Percentiles rank a stretch among this genome's conserved stretches.
Conservation (phyloP, 2,329 filamentous ascomycete genomes). For the Cercospora sp. region DNA sequence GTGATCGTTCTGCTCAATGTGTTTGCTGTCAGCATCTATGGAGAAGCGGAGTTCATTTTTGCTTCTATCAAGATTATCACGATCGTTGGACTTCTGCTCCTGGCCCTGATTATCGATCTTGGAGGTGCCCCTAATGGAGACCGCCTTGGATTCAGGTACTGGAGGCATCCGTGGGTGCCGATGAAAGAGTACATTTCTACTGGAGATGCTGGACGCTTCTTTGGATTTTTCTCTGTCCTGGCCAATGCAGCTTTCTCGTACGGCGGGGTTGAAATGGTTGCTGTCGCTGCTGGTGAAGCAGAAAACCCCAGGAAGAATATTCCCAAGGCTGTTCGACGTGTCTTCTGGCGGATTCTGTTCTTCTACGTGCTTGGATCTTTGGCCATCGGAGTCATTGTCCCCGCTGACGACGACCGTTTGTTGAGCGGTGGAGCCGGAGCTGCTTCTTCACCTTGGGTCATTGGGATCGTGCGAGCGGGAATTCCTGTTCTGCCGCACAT, state of each 20-base stretch:
- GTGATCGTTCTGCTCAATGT: constrained; percentile 64
- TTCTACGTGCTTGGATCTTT: constrained; percentile 61
- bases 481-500: constrained; percentile 68
- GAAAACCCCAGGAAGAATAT: constrained; percentile 55
- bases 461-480: constrained; percentile 67
- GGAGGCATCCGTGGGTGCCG: constrained; percentile 60
- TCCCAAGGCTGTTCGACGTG: constrained; percentile 56
- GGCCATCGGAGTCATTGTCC: constrained; percentile 60
- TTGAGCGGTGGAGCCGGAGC: constrained; percentile 47
- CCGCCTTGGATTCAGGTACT: constrained; percentile 67
- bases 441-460: constrained; percentile 61
- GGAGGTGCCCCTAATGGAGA: constrained; percentile 61
- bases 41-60: constrained; percentile 56
- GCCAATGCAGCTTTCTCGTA: constrained; percentile 54
- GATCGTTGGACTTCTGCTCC: constrained; percentile 46
- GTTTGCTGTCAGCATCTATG: constrained; percentile 54
- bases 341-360: constrained; percentile 52
- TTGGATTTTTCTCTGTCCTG: constrained; percentile 59
- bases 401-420: constrained; percentile 55
- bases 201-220: constrained; percentile 54
- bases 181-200: constrained; percentile 61
- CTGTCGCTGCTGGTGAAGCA: constrained; percentile 58
- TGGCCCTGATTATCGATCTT: constrained; percentile 59
- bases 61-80: constrained; percentile 54
- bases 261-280: constrained; percentile 56